These are phyloP conservation scores for Graphiopsis chlorocephala DNA, from an alignment of 2,329 filamentous ascomycete genomes.

Conservation along the genomic window DNA sequence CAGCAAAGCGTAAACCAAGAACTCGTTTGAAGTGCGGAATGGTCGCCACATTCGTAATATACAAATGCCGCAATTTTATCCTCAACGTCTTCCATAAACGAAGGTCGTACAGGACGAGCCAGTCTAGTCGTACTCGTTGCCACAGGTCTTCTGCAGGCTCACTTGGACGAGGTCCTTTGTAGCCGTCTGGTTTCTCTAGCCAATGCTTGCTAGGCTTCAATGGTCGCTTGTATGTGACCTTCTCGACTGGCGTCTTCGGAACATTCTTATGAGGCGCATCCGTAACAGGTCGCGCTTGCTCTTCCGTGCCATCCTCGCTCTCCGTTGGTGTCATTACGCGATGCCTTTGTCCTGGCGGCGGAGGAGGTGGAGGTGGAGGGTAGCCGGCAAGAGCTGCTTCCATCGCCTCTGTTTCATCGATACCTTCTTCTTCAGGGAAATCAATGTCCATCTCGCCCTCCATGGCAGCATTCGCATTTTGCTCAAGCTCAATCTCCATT, in stretches of 20 bases:
- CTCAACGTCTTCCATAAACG: constrained; percentile 95
- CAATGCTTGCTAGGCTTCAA: constrained; percentile 76
- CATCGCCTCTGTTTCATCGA: constrained; percentile 69
- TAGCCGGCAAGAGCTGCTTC: constrained; percentile 78
- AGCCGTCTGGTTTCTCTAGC: constrained; percentile 74
- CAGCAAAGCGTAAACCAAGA: constrained; percentile 87
- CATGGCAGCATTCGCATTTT: constrained; percentile 22
- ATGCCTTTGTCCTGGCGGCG: constrained; percentile 35
- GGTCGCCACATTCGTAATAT: constrained; percentile 93
- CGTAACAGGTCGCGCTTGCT: constrained; percentile 42
- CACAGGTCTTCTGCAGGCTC: constrained; percentile 79
- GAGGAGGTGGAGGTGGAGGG: constrained; percentile 62
- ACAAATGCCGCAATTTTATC: constrained; percentile 85
- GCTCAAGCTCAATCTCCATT: constrained; percentile 45
- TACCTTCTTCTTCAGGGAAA: constrained; percentile 41
- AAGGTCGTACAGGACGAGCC: constrained; percentile 90
- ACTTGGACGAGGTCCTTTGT: constrained; percentile 48
- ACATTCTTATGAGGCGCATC: constrained; percentile 55
- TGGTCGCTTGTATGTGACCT: constrained; percentile 43
- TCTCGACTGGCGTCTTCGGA: constrained; percentile 71
- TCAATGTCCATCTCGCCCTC: constrained; percentile 52
- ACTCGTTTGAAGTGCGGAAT: constrained; percentile 96
- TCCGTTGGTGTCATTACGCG: constrained; percentile 31
- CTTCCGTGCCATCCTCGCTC: constrained; percentile 47
- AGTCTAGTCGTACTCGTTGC: constrained; percentile 85